A percentile compares a stretch with the other conserved stretches of the same genome.
phyloP scores from a whole-genome alignment of 306 rosid genomes.

The Corylus americana region DNA sequence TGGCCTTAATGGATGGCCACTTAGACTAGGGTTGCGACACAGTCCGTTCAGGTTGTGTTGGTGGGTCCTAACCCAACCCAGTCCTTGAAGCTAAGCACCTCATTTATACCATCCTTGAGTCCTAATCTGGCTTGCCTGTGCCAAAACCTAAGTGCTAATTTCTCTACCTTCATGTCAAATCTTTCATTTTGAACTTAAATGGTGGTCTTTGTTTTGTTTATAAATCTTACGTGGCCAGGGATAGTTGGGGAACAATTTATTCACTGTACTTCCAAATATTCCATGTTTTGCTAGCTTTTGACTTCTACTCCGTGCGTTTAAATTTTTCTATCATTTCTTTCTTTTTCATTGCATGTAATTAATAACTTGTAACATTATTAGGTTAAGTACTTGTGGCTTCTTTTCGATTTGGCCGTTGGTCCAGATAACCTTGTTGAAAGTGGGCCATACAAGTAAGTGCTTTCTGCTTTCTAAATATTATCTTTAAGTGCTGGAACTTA shows the following conservation, averaged over 20 bases:
- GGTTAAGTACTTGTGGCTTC: constrained; percentile 99
- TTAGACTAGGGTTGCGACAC: not conserved
- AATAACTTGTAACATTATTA: constrained; percentile 35
- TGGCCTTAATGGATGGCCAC: not conserved
- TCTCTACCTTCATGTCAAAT: not conserved
- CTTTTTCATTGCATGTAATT: constrained; percentile 19
- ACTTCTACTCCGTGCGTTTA: constrained; percentile 12
- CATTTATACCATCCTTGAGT: not conserved
- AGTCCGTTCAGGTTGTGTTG: not conserved
- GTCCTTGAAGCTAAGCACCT: not conserved
- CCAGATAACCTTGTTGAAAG: constrained; percentile 94
- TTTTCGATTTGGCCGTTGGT: constrained; percentile 92
- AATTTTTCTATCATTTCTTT: constrained; percentile 5
- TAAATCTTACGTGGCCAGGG: not conserved
- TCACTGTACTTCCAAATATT: not conserved
- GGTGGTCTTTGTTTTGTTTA: not conserved
- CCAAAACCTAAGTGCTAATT: not conserved
- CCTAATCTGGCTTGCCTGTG: not conserved
- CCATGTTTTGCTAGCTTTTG: not conserved
- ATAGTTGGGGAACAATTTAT: not conserved
- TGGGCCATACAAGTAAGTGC: constrained; percentile 92
- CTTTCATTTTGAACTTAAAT: not conserved
- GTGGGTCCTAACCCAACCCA: not conserved
- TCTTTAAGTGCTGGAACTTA: constrained; percentile 21
- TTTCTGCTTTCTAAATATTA: constrained; percentile 19